These are phyloP conservation scores for Auricularia cornea DNA, from an alignment of 768 basidiomycete genomes.

Conservation along the genomic window DNA sequence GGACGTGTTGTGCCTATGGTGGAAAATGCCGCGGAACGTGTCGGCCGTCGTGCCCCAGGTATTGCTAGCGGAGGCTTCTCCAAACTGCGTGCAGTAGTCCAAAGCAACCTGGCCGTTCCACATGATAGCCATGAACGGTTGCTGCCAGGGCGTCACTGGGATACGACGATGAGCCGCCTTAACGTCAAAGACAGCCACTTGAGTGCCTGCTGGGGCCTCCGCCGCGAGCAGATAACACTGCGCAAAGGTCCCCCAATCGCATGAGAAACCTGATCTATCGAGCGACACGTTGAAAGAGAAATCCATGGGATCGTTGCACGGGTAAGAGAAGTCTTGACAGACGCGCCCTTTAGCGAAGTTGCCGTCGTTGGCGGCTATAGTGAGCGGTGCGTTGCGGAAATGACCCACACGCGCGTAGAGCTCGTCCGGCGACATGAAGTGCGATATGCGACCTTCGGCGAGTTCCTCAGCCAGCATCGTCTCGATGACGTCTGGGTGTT, in stretches of 20 bases:
- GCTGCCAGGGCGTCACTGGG: conserved; percentile 26
- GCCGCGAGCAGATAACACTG: conserved; percentile 10
- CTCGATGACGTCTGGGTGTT: too few species aligned
- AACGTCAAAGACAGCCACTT: conserved; percentile 3
- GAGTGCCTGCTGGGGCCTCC: conserved; percentile 23
- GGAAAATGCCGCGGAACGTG: neutral
- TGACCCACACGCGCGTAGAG: conserved; percentile 18
- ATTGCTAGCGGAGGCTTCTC: neutral
- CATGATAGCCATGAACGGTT: conserved; percentile 16
- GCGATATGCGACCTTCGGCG: too few species aligned
- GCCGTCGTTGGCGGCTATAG: conserved; percentile 16
- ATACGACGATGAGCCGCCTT: too few species aligned
- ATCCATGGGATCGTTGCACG: conserved; percentile 12
- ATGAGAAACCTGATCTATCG: conserved; percentile 23
- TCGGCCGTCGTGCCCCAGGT: neutral
- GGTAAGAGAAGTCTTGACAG: too few species aligned
- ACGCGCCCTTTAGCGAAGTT: too few species aligned
- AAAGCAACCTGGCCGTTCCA: conserved; percentile 11
- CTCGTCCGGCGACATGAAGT: conserved; percentile 1
- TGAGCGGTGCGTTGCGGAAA: conserved; percentile 24
- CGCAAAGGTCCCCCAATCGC: conserved; percentile 32
- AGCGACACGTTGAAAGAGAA: conserved; percentile 25
- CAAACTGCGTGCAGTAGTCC: neutral
- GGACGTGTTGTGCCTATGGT: neutral
- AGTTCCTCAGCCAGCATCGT: too few species aligned